Evolutionary conservation across 2,329 filamentous ascomycete species (phyloP).

Genomic region (Leptographium radiaticola): DNA sequence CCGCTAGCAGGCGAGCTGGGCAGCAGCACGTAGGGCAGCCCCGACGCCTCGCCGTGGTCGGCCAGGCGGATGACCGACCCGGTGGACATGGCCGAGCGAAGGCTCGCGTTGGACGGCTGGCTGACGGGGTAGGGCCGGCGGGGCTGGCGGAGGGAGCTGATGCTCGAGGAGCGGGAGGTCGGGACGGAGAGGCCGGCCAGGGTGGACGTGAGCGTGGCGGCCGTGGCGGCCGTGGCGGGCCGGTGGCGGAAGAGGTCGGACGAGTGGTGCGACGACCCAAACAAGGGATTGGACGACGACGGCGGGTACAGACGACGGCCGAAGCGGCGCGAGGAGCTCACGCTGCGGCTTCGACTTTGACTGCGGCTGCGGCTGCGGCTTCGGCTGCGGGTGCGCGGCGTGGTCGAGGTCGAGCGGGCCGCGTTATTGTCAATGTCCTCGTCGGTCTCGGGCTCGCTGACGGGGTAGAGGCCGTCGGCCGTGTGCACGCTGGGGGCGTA

Average conservation of each 20-base stretch:
- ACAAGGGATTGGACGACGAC: neutral
- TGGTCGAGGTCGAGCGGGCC: constrained; percentile 28
- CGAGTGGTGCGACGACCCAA: neutral
- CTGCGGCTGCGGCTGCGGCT: neutral
- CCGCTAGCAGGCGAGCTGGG: neutral
- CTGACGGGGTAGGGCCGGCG: constrained; percentile 25
- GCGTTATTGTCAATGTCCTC: constrained; percentile 34
- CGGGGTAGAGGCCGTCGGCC: constrained; percentile 7
- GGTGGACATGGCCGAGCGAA: constrained; percentile 23
- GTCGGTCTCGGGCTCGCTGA: constrained; percentile 10
- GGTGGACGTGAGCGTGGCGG: too few species aligned
- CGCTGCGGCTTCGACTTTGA: too few species aligned
- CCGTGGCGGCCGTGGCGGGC: neutral
- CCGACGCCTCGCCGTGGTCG: constrained; percentile 19
- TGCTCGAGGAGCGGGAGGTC: constrained; percentile 13
- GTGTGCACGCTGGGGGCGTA: constrained; percentile 8
- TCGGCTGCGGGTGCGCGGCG: constrained; percentile 23
- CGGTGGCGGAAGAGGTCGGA: neutral
- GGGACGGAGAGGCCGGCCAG: too few species aligned
- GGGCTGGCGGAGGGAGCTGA: constrained; percentile 28
- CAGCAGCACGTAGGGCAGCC: constrained; percentile 26
- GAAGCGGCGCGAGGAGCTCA: too few species aligned
- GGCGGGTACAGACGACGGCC: neutral
- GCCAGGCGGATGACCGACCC: constrained; percentile 37
- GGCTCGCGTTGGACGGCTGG: constrained; percentile 25